Base-by-base conservation (phyloP, 495 filamentous ascomycete genomes). In the Lepidopterella palustris region DNA sequence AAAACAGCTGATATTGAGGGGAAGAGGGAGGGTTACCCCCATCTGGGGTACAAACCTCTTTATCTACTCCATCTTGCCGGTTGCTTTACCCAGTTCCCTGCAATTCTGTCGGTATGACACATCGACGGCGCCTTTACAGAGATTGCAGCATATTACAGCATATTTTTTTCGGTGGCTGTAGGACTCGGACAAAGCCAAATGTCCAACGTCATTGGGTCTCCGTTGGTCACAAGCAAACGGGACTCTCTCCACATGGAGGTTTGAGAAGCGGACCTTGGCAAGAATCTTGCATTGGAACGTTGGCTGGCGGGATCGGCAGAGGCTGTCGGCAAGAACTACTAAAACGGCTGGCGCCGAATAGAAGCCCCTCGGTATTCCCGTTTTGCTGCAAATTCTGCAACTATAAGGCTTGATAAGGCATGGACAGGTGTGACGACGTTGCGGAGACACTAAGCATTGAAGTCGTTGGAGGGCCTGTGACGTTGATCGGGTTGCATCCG, bases 281-380 rank as follows among this genome's bases (percentile, higher is more conserved):
- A 28, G 4, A 50, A 27, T 24, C 47, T 50, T 24, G 47, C 23
- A 27, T 53, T 54, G 53, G 62, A 35, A 65, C 52, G 57, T n/a
- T n/a, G 27, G 52, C 29, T 54, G 47, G 50, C 55, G 21, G 53
- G 62, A 58, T 60, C 45, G 29, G 62, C 23, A 20, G 31, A 55
- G 23, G 26, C 31, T n/a, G 35, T 0, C 23, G 27, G 40, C 57
- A 58, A n/a, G 5, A 35, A 9, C 26, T 2, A 50, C 47, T 15
- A 50, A 50, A 50, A 27, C 4, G 62, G 53, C 23, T 49, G 58
- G 52, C 56, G 25, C 23, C 35, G 32, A 35, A 45, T 35, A 32
- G 35, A 48, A 40, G 35, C 26, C 47, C 29, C 51, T 60, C 62
- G 62, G 62, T 29, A 50, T 64, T 0, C 47, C 62, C 57, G 58